Evolutionary conservation across 164 flowering plant genomes (phyloP), one percentile per base, ranked within the genome.

Genomic region (Liquidambar formosana): DNA sequence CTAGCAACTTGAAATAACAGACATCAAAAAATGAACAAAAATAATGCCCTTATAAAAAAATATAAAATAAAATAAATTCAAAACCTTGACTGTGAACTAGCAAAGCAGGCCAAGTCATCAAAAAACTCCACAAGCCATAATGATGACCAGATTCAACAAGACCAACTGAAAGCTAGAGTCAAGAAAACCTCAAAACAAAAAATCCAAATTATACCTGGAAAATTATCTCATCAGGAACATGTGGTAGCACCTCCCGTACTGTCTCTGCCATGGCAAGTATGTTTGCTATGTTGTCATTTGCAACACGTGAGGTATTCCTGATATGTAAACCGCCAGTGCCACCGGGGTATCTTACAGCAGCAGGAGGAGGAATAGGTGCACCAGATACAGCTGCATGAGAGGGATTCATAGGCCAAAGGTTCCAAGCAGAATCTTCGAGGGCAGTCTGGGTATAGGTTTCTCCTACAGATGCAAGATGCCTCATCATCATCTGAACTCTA

Each of bases 391-490:
- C 66, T 53, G 87, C 89, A 68, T 84, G 93, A 58, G 89, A 83
- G 10, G 88, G 82, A 72, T 80, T 77, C 71, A 77, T 70, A 48
- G 96, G 92, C 94, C 97, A 95, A 65, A 91, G 85, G 78, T 82
- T 82, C 99, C 98, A 93, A 43, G 91, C 71, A 70, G 86, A 59
- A 77, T 95, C 97, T 75, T 93, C 97, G 71, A 95, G 82, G 18
- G 94, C 83, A 71, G 86, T 85, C 65, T 91, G 99, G 26, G 93
- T 89, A 76, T 93, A 93, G 18, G 86, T 88, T 80, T 91, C 99
- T 44, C 99, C 97, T n/a, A 95, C 96, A 71, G 98, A 86, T 51
- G 99, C 97, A 74, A 95, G 92, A 69, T 93, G 96, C 75, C 98
- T 86, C 98, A 95, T 91, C 97, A 95, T 87, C 96, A 86, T 89